Base-by-base conservation (phyloP, 164 flowering plant species). In the Chloranthus sessilifolius region DNA sequence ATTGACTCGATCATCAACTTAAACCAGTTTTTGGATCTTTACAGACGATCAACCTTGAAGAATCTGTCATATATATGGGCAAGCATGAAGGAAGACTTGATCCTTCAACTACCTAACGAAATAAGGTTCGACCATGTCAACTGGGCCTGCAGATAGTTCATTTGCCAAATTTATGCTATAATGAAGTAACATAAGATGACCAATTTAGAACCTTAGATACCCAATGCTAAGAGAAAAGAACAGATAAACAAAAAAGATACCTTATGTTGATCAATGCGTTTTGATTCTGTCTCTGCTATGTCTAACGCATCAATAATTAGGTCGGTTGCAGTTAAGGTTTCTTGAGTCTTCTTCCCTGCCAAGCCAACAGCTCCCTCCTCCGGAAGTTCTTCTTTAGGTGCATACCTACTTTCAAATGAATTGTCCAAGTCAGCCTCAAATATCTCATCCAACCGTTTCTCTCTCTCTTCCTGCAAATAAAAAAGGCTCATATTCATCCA, bases 311-410 rank as follows among this genome's bases (percentile, higher is more conserved):
- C 97, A 68, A 84, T 80, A 50, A 94, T 78, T 31, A 56, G 52
- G 60, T 94, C 97, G 5, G 90, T 77, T 43, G 88, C 94, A 34
- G 75, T 66, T 15, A 94, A 73, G 41, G 97, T 86, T 71, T 86
- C 97, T 50, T 69, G 67, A 28, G 97, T 84, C 76, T 79, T 87
- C 75, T 82, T 89, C 45, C 97, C 97, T 15, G 96, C 97, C 58
- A 83, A 39, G 27, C 76, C 90, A 27, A 87, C 95, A 48, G 78
- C 88, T 43, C 96, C 97, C 56, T 94, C 95, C 65, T 86, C 97
- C 19, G 97, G 99, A 53, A 89, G 46, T 54, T 84, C 95, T 69
- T 87, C 86, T 55, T 74, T 76, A 6, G 79, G 70, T 3, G 55
- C 74, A 73, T 82, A 67, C 54, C 52, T 75, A 66, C 73, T 76